phyloP scores from a whole-genome alignment of 2,329 filamentous ascomycete genomes.

The Talaromyces sp. region DNA sequence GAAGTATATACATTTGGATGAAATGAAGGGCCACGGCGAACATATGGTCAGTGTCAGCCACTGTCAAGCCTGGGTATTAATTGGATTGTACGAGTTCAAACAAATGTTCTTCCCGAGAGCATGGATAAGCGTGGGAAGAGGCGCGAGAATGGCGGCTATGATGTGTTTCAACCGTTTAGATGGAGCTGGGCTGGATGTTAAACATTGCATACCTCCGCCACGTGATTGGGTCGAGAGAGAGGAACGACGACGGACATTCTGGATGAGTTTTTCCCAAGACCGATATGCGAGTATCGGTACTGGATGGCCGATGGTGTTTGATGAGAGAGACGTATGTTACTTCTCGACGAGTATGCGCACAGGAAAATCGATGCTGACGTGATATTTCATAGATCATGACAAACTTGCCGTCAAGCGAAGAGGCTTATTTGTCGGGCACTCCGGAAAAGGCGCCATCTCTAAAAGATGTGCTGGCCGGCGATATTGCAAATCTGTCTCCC shows the following conservation, averaged over 20 bases:
- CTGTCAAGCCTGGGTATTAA: conserved; percentile 75
- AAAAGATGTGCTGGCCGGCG: conserved; percentile 49
- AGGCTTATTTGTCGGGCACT: conserved; percentile 75
- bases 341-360: not conserved
- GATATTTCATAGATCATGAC: conserved; percentile 60
- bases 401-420: conserved; percentile 75
- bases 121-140: conserved; percentile 85
- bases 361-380: conserved; percentile 15
- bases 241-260: conserved; percentile 86
- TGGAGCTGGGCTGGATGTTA: conserved; percentile 76
- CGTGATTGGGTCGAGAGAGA: conserved; percentile 93
- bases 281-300: conserved; percentile 94
- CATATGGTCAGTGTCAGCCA: conserved; percentile 79
- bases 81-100: conserved; percentile 87
- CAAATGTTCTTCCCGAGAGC: conserved; percentile 96
- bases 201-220: conserved; percentile 79
- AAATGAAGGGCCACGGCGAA: conserved; percentile 89
- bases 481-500: conserved; percentile 66
- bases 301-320: conserved; percentile 92
- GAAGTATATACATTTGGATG: conserved; percentile 85
- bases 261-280: conserved; percentile 87
- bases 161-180: conserved; percentile 87
- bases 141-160: conserved; percentile 80
- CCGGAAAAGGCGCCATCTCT: conserved; percentile 62
- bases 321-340: conserved; percentile 68